These are phyloP conservation scores for Starmerella apis DNA, from an alignment of 805 yeast species.

Conservation along the genomic window DNA sequence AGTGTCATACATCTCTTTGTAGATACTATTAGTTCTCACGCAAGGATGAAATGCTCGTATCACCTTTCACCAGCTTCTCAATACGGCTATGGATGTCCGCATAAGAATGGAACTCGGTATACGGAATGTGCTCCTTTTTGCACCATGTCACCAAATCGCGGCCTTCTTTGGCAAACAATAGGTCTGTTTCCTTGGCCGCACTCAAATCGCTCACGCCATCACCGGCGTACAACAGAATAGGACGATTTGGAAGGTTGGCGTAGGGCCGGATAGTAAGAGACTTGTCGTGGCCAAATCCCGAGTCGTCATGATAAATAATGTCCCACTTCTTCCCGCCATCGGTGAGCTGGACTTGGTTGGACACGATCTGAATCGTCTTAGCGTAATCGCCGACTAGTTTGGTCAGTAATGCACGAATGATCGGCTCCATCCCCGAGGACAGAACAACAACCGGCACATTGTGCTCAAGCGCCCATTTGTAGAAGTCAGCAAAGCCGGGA, in stretches of 20 bases:
- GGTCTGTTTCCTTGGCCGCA: constrained; percentile 91
- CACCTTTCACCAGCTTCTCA: constrained; percentile 42
- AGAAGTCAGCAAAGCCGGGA: constrained; percentile 79
- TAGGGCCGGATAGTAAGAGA: constrained; percentile 58
- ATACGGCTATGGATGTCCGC: constrained; percentile 60
- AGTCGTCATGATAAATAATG: constrained; percentile 73
- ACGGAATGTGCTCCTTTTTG: constrained; percentile 67
- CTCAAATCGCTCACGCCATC: constrained; percentile 94
- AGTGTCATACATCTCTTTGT: too few relatives aligned
- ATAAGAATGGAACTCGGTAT: constrained; percentile 69
- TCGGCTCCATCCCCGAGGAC: constrained; percentile 88
- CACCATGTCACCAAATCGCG: constrained; percentile 82
- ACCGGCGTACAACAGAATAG: constrained; percentile 82
- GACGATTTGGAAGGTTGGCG: constrained; percentile 37
- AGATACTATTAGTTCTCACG: constrained; percentile 18
- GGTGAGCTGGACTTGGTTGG: constrained; percentile 58
- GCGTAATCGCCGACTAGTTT: constrained; percentile 72
- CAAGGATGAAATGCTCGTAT: constrained; percentile 25
- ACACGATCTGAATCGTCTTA: constrained; percentile 61
- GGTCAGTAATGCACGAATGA: constrained; percentile 65
- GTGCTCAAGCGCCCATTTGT: constrained; percentile 62
- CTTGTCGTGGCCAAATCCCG: constrained; percentile 92
- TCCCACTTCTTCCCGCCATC: constrained; percentile 57
- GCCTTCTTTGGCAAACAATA: constrained; percentile 87
- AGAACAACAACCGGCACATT: constrained; percentile 69